phyloP scores from a whole-genome alignment of 2,329 filamentous ascomycete genomes.

The Huntiella savannae region DNA sequence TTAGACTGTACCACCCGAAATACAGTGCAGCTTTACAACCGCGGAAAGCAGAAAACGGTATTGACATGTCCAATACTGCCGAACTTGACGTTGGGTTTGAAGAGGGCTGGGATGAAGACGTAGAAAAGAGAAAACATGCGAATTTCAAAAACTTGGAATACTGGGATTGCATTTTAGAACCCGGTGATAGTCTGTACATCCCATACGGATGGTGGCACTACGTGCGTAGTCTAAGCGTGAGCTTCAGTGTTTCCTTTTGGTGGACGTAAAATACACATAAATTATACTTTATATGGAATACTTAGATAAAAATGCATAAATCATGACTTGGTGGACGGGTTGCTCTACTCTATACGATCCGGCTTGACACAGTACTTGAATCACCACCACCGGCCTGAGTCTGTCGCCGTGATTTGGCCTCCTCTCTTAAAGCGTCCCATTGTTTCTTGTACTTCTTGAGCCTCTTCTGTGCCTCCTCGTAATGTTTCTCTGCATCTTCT shows the following conservation, averaged over 20 bases:
- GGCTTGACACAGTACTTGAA: conserved; percentile 3
- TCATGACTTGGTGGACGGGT: too few relatives aligned
- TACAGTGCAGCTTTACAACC: conserved; percentile 41
- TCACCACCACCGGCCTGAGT: conserved; percentile 5
- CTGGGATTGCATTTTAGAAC: conserved; percentile 57
- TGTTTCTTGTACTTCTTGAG: conserved; percentile 39
- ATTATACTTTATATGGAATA: background rate
- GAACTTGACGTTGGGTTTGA: conserved; percentile 54
- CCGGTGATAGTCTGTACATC: conserved; percentile 75
- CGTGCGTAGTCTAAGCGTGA: conserved; percentile 64
- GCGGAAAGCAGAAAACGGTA: conserved; percentile 42
- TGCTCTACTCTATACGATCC: conserved; percentile 9
- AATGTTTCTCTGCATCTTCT: conserved; percentile 45
- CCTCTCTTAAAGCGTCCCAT: conserved; percentile 42
- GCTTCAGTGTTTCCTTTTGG: conserved; percentile 95
- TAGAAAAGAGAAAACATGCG: conserved; percentile 13
- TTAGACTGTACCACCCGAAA: conserved; percentile 64
- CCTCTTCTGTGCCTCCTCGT: conserved; percentile 35
- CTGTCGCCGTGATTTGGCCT: conserved; percentile 33
- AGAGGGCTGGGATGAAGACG: conserved; percentile 34
- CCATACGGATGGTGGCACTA: conserved; percentile 98
- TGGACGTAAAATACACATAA: conserved; percentile 35
- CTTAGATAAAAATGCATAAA: background rate
- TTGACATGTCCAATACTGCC: conserved; percentile 90
- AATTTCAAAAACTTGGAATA: conserved; percentile 30